phyloP scores from a whole-genome alignment of 164 flowering plant species.

The Euptelea pleiosperma region DNA sequence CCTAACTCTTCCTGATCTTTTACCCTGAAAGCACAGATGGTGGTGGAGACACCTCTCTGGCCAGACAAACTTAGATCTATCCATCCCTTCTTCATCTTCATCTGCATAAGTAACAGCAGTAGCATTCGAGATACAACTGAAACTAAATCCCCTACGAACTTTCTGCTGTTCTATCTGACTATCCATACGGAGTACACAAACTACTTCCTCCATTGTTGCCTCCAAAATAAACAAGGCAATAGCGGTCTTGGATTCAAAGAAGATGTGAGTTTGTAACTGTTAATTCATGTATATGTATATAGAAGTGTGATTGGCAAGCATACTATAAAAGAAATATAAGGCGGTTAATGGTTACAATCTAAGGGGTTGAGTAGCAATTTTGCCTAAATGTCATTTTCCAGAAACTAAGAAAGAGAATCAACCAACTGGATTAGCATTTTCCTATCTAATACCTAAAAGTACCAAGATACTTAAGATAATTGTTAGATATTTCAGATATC shows the following conservation, averaged over 20 bases:
- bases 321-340: not conserved
- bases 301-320: too few species aligned
- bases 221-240: too few species aligned
- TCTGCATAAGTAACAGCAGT: not conserved
- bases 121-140: not conserved
- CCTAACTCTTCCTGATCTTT: not conserved
- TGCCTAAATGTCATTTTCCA: too few species aligned
- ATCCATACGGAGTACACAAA: not conserved
- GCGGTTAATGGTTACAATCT: not conserved
- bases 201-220: not conserved
- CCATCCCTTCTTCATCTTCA: not conserved
- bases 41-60: not conserved
- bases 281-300: too few species aligned
- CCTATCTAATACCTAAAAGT: too few species aligned
- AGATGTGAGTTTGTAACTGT: not conserved
- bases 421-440: too few species aligned
- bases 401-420: too few species aligned
- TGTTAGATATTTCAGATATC: too few species aligned
- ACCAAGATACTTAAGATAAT: too few species aligned
- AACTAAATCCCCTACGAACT: not conserved
- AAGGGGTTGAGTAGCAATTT: too few species aligned
- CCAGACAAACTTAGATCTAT: not conserved
- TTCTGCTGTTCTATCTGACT: not conserved
- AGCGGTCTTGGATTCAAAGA: not conserved
- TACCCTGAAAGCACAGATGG: not conserved